Evolutionary conservation across 2,329 filamentous ascomycete genomes (phyloP), one percentile per base, ranked within the genome.

Genomic region (Didymella glomerata): DNA sequence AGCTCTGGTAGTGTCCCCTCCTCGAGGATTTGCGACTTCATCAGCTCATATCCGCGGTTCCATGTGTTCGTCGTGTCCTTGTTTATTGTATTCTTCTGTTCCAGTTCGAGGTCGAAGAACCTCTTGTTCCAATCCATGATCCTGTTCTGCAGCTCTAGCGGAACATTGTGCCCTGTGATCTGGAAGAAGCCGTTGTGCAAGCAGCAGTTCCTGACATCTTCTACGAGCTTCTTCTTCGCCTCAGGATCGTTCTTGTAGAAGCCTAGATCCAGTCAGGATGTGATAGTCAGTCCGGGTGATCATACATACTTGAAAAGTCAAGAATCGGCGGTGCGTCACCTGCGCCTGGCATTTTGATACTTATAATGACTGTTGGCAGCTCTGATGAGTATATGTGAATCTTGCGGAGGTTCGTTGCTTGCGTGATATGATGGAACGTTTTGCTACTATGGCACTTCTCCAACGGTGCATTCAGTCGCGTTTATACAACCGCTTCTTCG

Each of bases 141-240:
- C 7, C 67, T 66, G 2, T 74, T 64, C 51, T 81, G 78, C 2
- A 81, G 60, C 2, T 75, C 68, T 8, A 73, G 42, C 1, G 80
- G 75, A 6, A 82, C 73, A 1, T 72, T 67, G 51, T 81, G 79
- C 27, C 77, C 77, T 2, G 73, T 77, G 60, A 82, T 79, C 54
- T 82, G 80, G 66, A 82, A 82, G 67, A 82, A 82, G 20, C 80
- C 80, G 67, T 75, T 74, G 58, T 73, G 67, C 16, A 71, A 54
- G 57, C 74, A 76, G 57, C 69, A 73, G 20, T 70, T 62, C 18
- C 68, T 63, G 14, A 76, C 68, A 38, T 72, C 58, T 2, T 68
- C 64, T 28, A 75, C 68, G 6, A 76, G 64, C 34, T 70, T 62
- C 41, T 68, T 44, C 30, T 54, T 54, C 22, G 45, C 52, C 9